Evolutionary conservation across 495 filamentous ascomycete genomes (phyloP).

Genomic region (Podospora conica): DNA sequence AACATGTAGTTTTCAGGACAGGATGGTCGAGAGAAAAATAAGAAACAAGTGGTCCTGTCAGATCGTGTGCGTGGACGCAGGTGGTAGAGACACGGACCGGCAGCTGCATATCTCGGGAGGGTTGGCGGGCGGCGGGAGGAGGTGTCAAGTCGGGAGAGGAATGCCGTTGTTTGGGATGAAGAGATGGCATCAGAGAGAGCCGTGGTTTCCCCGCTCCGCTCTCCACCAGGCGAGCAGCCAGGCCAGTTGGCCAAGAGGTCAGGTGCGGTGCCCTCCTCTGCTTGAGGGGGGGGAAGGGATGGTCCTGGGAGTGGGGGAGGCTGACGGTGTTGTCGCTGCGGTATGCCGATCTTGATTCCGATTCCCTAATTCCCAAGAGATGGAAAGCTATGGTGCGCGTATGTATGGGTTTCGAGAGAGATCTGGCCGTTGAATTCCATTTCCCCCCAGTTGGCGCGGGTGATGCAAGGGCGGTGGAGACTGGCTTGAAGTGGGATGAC

Average conservation of each 20-base stretch:
- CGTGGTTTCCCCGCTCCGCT: slow-evolving; percentile 8
- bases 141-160: slow-evolving; percentile 18
- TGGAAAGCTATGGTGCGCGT: slow-evolving; percentile 12
- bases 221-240: not conserved
- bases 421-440: slow-evolving; percentile 31
- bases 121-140: slow-evolving; percentile 17
- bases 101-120: slow-evolving; percentile 26
- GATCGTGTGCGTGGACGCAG: slow-evolving; percentile 13
- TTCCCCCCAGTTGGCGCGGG: slow-evolving; percentile 25
- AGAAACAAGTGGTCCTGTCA: slow-evolving; percentile 3
- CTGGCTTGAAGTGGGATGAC: slow-evolving; percentile 18
- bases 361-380: slow-evolving; percentile 4
- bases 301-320: not conserved
- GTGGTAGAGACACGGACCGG: slow-evolving; percentile 24
- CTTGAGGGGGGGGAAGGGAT: not conserved
- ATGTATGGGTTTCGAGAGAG: slow-evolving; percentile 19
- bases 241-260: slow-evolving; percentile 2
- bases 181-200: slow-evolving; percentile 10
- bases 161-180: slow-evolving; percentile 24
- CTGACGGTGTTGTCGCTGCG: not conserved
- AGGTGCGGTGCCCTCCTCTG: not conserved
- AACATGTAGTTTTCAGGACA: slow-evolving; percentile 18
- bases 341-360: slow-evolving; percentile 7
- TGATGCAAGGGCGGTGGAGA: slow-evolving; percentile 32
- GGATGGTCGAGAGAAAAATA: slow-evolving; percentile 7